These are phyloP conservation scores for Yamagishiella unicocca DNA, from an alignment of 139 green algal genomes.

Conservation along the genomic window DNA sequence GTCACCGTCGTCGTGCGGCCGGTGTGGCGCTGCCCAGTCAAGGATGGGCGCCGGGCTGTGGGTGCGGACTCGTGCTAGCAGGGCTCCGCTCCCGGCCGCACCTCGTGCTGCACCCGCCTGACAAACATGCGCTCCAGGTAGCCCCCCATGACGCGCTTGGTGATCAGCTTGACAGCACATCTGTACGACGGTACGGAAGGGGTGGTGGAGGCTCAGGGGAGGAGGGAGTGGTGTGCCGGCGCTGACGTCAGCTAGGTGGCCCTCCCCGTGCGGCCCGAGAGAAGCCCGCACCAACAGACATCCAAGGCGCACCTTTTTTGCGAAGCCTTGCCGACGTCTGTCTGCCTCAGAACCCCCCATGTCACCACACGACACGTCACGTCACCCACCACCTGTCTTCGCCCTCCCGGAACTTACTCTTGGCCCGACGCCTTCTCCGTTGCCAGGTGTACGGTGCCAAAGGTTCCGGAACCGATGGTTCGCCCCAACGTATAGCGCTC, in stretches of 20 bases:
- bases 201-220: background rate
- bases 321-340: too few species aligned
- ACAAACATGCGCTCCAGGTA: slow-evolving; percentile 76
- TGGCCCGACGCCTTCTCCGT: slow-evolving; percentile 35
- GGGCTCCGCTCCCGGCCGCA: slow-evolving; percentile 19
- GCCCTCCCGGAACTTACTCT: slow-evolving; percentile 45
- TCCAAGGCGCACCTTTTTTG: too few species aligned
- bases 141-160: slow-evolving; percentile 65
- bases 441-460: slow-evolving; percentile 46
- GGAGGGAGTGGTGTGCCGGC: background rate
- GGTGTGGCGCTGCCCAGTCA: too few species aligned
- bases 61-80: too few species aligned
- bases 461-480: slow-evolving; percentile 36
- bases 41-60: too few species aligned
- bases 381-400: too few species aligned
- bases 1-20: too few species aligned
- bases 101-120: slow-evolving; percentile 79
- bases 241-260: too few species aligned
- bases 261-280: too few species aligned
- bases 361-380: too few species aligned
- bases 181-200: slow-evolving; percentile 47
- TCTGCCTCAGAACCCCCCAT: too few species aligned
- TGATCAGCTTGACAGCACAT: slow-evolving; percentile 81
- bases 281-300: too few species aligned
- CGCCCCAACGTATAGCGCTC: slow-evolving; percentile 14